Evolutionary conservation across 1,139 yeast genomes (phyloP).

Genomic region (Blastobotrys indianensis): DNA sequence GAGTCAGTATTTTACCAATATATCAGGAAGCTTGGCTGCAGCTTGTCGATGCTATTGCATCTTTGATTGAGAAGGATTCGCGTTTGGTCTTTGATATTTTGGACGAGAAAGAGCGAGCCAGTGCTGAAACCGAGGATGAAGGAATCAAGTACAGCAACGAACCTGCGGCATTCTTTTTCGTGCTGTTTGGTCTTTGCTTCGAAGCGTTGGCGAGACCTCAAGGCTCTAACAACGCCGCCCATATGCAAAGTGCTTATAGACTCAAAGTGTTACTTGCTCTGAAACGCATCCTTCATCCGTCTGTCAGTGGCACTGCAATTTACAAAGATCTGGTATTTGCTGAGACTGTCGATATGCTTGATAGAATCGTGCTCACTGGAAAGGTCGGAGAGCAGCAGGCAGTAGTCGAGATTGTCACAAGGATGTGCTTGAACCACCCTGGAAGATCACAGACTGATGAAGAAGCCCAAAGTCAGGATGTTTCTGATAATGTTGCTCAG

Average conservation of each 20-base stretch:
- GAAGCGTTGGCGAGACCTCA: constrained; percentile 55
- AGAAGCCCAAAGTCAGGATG: constrained; percentile 26
- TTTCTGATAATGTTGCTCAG: constrained; percentile 63
- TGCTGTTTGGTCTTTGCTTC: constrained; percentile 77
- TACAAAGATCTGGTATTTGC: constrained; percentile 65
- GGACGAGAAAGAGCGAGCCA: constrained; percentile 31
- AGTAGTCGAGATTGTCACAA: constrained; percentile 52
- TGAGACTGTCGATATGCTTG: constrained; percentile 72
- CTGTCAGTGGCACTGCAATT: constrained; percentile 53
- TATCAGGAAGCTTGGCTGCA: constrained; percentile 74
- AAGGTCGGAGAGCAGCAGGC: constrained; percentile 46
- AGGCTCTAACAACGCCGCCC: constrained; percentile 1
- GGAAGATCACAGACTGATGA: constrained; percentile 19
- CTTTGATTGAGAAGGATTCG: constrained; percentile 51
- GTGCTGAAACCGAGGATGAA: constrained; percentile 16
- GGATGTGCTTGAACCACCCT: constrained; percentile 39
- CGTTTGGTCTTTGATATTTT: constrained; percentile 40
- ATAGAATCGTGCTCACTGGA: constrained; percentile 62
- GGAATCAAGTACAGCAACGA: constrained; percentile 44
- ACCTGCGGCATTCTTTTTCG: constrained; percentile 68
- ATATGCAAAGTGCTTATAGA: constrained; percentile 24
- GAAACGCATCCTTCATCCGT: constrained; percentile 51
- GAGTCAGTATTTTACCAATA: constrained; percentile 38
- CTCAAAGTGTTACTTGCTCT: constrained; percentile 49
- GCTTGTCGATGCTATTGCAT: constrained; percentile 69